Base-by-base conservation (phyloP, 2,329 filamentous ascomycete species). In the Bipolaris sorokiniana region DNA sequence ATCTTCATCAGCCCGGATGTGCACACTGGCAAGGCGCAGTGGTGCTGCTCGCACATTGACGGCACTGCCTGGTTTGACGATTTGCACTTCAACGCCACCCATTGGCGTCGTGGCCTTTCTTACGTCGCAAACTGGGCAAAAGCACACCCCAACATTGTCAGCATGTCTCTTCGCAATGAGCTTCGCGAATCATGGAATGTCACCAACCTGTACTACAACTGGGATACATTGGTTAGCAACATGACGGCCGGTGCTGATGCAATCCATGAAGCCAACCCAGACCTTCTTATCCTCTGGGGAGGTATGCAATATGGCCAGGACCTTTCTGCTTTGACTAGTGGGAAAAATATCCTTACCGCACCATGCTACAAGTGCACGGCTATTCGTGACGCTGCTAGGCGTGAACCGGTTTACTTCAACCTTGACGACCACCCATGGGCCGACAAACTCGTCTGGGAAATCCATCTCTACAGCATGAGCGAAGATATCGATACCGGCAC, bases 391-490 rank as follows among this genome's bases (percentile, higher is more conserved):
- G 79, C 77, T 5, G 55, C 71, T 18, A 77, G 80, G 5, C 74
- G 79, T 15, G 71, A 79, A 2, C 80, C 81, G 0, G 69, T 78
- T 3, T 72, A 78, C 47, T 83, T 84, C 68, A 77, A 82, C 56
- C 72, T 83, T 7, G 77, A 70, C 42, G 69, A 68, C 37, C 76
- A 83, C 64, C 67, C 80, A 7, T 83, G 81, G 80, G 76, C 77
- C 1, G 68, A 82, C 72, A 87, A 87, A 72, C 78, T 84, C 63
- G 83, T 86, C 11, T 87, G 84, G 83, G 85, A 87, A 73, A 80
- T 83, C 66, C 85, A 87, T 73, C 79, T 81, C 28, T 87, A 87
- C 77, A 77, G 76, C 56, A 72, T 73, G 69, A 69, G 66, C 59
- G 69, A 71, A 54, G 68, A 73, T 54, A 51, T 71, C n/a, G 70